Base-by-base conservation (phyloP, 2,329 filamentous ascomycete genomes). In the Aspergillus ibericus region DNA sequence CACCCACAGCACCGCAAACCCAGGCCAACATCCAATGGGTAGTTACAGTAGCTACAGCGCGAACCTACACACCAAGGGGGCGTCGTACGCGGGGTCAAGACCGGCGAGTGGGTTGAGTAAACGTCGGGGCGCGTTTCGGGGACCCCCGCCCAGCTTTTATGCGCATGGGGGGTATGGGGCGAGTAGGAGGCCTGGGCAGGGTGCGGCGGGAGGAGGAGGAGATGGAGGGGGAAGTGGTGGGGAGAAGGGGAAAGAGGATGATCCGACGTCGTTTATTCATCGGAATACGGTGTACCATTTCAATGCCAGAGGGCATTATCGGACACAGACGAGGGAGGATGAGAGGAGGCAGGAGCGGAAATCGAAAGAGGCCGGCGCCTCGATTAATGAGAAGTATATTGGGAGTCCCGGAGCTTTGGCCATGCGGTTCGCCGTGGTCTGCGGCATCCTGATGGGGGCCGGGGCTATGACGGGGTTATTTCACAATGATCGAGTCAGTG, bases 71-170 rank as follows among this genome's bases (percentile, higher is more conserved):
- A 63, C 63, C 32, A 61, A 66, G 20, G 79, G 80, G 38, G 55
- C 63, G 0, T 80, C 78, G 36, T 80, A 83, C 65, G 81, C 79
- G 35, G 81, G 80, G 1, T 79, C 89, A 1, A 85, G 95, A 0
- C 87, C 93, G 0, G 87, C 95, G 0, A 91, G 86, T 1, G 95
- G 95, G 0, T 80, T 99, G 32, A 92, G 88, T 72, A 85, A 88
- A 40, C 85, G 93, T 22, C 82, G 91, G 2, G 85, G 87, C 2
- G 82, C 88, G 4, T 97, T 96, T 75, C 85, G 85, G 18, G 93
- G 93, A 0, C 93, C 95, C 3, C 93, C 95, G 52, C 93, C 93
- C 0, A 91, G 87, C 63, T 98, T 97, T 78, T 97, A 92, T 75
- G 84, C 88, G 16, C 87, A 83, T 61, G 92, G 92, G 4, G 91